Evolutionary conservation across 495 filamentous ascomycete genomes (phyloP).

Genomic region (Sporormia fimetaria): DNA sequence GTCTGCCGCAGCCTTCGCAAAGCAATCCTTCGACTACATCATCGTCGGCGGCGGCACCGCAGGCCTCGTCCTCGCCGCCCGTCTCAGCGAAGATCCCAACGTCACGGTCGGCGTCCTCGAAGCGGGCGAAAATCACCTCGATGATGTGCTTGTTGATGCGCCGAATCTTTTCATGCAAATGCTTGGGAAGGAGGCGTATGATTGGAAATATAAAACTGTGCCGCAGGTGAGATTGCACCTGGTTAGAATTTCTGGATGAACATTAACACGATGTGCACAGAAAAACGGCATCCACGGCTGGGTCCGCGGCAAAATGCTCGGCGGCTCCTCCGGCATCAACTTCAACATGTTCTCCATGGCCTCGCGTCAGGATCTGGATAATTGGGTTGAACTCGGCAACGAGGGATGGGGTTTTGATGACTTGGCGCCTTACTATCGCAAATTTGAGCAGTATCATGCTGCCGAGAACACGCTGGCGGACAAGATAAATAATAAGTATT

Average conservation of each 20-base stretch:
- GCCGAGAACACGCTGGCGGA: constrained; percentile 26
- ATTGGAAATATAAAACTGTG: constrained; percentile 43
- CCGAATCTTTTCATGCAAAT: constrained; percentile 33
- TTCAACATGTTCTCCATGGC: constrained; percentile 39
- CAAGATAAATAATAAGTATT: constrained; percentile 16
- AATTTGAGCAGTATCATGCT: constrained; percentile 37
- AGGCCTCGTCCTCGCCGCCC: constrained; percentile 27
- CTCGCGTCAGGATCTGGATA: no score
- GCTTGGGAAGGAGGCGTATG: constrained; percentile 37
- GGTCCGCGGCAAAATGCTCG: constrained; percentile 45
- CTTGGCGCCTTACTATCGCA: constrained; percentile 38
- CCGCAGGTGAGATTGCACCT: constrained; percentile 34
- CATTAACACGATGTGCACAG: constrained; percentile 9
- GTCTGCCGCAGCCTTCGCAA: constrained; percentile 19
- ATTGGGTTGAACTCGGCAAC: constrained; percentile 45
- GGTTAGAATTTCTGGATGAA: not conserved
- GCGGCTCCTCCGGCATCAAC: constrained; percentile 48
- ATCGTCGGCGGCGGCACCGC: constrained; percentile 28
- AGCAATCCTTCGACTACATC: constrained; percentile 25
- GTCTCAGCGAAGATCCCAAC: constrained; percentile 28
- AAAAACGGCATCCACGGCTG: constrained; percentile 20
- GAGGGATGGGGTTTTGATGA: constrained; percentile 41
- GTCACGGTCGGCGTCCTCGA: constrained; percentile 40
- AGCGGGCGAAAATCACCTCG: constrained; percentile 35
- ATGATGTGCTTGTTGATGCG: constrained; percentile 35